phyloP scores from a whole-genome alignment of 768 basidiomycete species.

The Candolleomyces efflorescens region DNA sequence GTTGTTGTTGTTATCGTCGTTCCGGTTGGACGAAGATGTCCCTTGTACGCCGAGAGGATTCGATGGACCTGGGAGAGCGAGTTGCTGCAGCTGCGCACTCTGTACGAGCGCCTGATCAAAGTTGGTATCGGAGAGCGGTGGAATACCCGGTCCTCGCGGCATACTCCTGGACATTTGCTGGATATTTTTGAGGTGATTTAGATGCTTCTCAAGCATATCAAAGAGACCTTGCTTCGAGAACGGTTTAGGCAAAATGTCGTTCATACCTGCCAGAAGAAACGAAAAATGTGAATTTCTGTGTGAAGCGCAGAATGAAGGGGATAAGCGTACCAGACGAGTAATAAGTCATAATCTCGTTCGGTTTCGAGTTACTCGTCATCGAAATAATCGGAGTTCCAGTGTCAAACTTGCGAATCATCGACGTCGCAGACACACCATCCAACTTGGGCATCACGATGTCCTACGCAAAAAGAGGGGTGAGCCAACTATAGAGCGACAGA shows the following conservation, averaged over 20 bases:
- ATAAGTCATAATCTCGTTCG: conserved; percentile 90
- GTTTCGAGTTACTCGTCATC: conserved; percentile 95
- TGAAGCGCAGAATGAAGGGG: background rate
- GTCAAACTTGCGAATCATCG: conserved; percentile 92
- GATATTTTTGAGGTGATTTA: conserved; percentile 83
- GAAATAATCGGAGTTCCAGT: conserved; percentile 95
- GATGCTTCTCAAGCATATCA: conserved; percentile 94
- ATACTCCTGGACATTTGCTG: conserved; percentile 66
- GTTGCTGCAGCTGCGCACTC: conserved; percentile 13
- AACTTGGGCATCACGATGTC: conserved; percentile 95
- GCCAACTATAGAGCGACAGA: conserved; percentile 6
- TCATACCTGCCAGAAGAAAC: conserved; percentile 61
- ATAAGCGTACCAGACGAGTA: conserved; percentile 57
- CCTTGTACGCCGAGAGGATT: conserved; percentile 5
- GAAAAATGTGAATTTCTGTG: background rate
- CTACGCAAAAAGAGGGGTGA: conserved; percentile 33
- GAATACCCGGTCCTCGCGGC: conserved; percentile 63
- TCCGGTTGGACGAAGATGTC: background rate
- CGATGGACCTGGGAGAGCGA: conserved; percentile 7
- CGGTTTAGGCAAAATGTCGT: conserved; percentile 94
- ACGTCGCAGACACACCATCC: conserved; percentile 88
- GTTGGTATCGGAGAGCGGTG: conserved; percentile 49
- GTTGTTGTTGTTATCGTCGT: background rate
- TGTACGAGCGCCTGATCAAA: conserved; percentile 52
- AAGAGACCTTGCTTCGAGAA: conserved; percentile 93